Base-by-base conservation (phyloP, 2,329 filamentous ascomycete species). In the Sclerotinia glacialis region DNA sequence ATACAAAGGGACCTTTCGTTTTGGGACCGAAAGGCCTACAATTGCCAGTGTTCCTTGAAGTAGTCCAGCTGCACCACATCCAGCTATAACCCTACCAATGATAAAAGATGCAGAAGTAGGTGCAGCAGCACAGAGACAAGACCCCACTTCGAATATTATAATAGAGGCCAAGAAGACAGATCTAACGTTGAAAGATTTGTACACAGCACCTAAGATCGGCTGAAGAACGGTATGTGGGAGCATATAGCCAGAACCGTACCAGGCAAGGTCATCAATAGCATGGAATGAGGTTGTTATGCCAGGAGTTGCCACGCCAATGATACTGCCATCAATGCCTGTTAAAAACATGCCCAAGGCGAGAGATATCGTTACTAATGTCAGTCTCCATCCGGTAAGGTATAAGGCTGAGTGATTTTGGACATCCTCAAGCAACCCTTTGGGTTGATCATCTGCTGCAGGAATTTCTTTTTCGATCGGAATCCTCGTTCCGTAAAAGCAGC, bases 11-110 rank as follows among this genome's bases (percentile, higher is more conserved):
- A 54, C 11, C 49, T 58, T 50, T 11, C 47, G 18, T 7, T 65
- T 31, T 11, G 47, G 46, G 14, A 62, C 83, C 67, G 82, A 71
- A 68, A 83, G 80, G 67, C 80, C 78, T 55, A 84, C 82, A 67
- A 79, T 81, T 12, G 83, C 78, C 64, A 83, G 82, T 14, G 83
- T 80, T 72, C 84, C 74, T 14, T 79, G 80, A 49, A 79, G 72
- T 70, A 83, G 79, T 3, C 42, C 40, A 47, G 56, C 56, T 8
- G 37, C 26, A n/a, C 56, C 56, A 31, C n/a, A 49, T 44, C 56
- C 40, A 31, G 42, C 42, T 18, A 44, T 44, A 26, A 26, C 59
- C 16, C 59, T 12, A 16, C 59, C 46, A 28, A 62, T 50, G 3
- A 52, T 62, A 26, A 62, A 52, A 26, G 46, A 26, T 14, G 34